A percentile compares a stretch with the other conserved stretches of the same genome.
phyloP scores from a whole-genome alignment of 2,329 filamentous ascomycete genomes.

The Purpureocillium takamizusanense region DNA sequence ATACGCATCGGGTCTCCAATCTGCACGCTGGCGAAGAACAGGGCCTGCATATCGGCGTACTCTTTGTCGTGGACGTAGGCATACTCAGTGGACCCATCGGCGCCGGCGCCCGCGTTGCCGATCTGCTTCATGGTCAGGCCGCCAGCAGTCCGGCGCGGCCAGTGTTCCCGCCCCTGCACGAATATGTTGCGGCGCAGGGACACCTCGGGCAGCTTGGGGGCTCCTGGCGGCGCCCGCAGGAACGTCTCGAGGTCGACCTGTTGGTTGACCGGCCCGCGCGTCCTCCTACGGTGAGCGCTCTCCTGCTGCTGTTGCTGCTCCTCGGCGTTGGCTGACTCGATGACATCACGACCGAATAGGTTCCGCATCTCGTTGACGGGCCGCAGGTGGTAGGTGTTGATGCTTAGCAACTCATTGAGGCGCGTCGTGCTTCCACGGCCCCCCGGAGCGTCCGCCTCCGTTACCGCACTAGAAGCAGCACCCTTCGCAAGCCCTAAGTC shows the following conservation, averaged over 20 bases:
- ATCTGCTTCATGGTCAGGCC: slow-evolving; percentile 72
- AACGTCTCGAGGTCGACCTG: slow-evolving; percentile 50
- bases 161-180: slow-evolving; percentile 77
- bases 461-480: slow-evolving; percentile 2
- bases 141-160: slow-evolving; percentile 70
- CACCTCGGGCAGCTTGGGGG: slow-evolving; percentile 58
- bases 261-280: slow-evolving; percentile 27
- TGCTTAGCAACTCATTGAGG: slow-evolving; percentile 33
- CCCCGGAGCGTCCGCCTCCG: neutral
- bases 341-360: slow-evolving; percentile 48
- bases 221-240: slow-evolving; percentile 43
- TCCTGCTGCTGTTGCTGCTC: slow-evolving; percentile 36
- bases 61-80: slow-evolving; percentile 50
- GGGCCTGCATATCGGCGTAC: slow-evolving; percentile 66
- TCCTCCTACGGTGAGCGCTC: slow-evolving; percentile 16
- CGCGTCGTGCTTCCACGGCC: slow-evolving; percentile 11
- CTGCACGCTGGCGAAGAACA: slow-evolving; percentile 74
- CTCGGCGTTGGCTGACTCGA: slow-evolving; percentile 42
- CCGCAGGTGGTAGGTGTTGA: slow-evolving; percentile 65
- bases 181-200: slow-evolving; percentile 73
- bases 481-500: slow-evolving; percentile 32
- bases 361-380: slow-evolving; percentile 82
- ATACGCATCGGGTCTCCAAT: slow-evolving; percentile 77
- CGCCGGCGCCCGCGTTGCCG: slow-evolving; percentile 34
- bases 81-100: too few species aligned